Base-by-base conservation (phyloP, 129 eudicot species). In the Deinandra increscens region DNA sequence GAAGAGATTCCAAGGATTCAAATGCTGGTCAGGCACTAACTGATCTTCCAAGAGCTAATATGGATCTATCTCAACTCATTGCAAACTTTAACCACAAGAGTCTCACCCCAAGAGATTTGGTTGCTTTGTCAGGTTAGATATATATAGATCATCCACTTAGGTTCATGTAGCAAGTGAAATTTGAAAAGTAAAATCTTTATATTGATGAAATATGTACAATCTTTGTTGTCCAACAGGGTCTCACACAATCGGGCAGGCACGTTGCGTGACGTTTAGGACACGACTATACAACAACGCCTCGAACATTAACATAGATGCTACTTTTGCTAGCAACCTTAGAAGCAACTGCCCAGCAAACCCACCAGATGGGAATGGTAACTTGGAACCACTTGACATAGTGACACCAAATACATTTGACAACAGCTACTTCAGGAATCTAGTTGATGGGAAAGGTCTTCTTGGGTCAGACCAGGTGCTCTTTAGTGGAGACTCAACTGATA, bases 181-280 rank as follows among this genome's bases (percentile, higher is more conserved):
- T 26, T 26, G 31, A 26, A 26, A 26, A 26, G 31, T 26, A 26
- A 43, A 55, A 55, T 55, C 36, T 11, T 1, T 22, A 23, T 26
- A 58, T 29, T 29, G 11, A 58, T 55, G 20, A 26, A 58, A 29
- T 20, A 58, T 58, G 64, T 29, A 58, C 41, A 29, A 12, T 5
- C 12, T 11, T 2, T 58, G n/a, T n/a, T n/a, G n/a, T n/a, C n/a
- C n/a, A n/a, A n/a, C n/a, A 87, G 94, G 94, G 22, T 73, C 89
- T 19, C 95, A 87, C 75, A 81, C 95, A 41, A 34, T 87, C 20
- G 95, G 95, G 26, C 89, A 79, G 44, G 85, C 89, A 60, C 83
- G 82, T 39, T 85, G 91, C 55, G 60, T 54, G 5, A 22, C 62
- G 6, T 85, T 85, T 76, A 78, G 85, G 1, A 60, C 22, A 1